A percentile compares a stretch with the other conserved stretches of the same genome.
Conservation (phyloP, 345 rosid species). For the Durio zibethinus region DNA sequence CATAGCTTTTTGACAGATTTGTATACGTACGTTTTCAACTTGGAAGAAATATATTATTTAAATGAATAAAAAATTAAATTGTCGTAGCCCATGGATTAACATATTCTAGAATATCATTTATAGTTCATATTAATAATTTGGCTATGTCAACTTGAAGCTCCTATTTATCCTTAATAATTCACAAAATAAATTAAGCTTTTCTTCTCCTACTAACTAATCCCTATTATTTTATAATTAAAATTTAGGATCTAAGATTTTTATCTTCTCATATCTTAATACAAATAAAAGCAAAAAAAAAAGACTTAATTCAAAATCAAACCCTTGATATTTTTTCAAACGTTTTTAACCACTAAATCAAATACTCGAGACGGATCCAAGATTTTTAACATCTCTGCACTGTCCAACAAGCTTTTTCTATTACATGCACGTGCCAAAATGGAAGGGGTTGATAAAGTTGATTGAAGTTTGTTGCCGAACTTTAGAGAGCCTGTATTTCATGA, state of each 20-base stretch:
- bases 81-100: slow-evolving; percentile 3
- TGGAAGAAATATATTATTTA: neutral
- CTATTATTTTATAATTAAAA: neutral
- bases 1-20: slow-evolving; percentile 13
- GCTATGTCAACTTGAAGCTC: slow-evolving; percentile 13
- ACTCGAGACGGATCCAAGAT: too few species aligned
- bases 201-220: neutral
- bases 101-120: neutral
- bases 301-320: too few species aligned
- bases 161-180: neutral
- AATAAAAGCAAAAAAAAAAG: too few species aligned
- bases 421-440: slow-evolving; percentile 19
- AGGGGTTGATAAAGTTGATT: neutral
- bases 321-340: too few species aligned
- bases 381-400: too few species aligned
- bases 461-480: neutral
- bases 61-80: neutral
- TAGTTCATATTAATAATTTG: neutral
- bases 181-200: neutral
- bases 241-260: too few species aligned
- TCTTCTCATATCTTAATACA: too few species aligned
- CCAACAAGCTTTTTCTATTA: neutral
- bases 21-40: neutral
- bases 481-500: neutral
- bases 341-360: too few species aligned